Conservation (phyloP, 2,329 filamentous ascomycete genomes). For the Graphiopsis chlorocephala region DNA sequence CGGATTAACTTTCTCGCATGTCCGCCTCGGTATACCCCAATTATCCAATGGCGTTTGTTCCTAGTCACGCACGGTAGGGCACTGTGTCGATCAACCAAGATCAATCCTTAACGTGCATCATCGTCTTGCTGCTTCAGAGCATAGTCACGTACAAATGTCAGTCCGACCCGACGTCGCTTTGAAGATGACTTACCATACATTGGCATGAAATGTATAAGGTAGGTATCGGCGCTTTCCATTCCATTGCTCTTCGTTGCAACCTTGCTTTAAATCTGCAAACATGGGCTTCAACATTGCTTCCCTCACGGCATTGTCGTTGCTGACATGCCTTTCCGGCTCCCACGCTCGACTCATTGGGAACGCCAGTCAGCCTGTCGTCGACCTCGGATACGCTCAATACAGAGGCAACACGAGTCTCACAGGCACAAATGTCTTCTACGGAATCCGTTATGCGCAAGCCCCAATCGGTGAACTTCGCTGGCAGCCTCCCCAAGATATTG, state of each 20-base stretch:
- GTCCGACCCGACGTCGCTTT: not conserved
- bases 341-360: constrained; percentile 6
- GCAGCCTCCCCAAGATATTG: constrained; percentile 32
- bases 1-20: not conserved
- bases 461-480: constrained; percentile 33
- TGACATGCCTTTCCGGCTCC: not conserved
- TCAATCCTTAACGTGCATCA: not conserved
- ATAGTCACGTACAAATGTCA: not conserved
- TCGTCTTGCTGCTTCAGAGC: not conserved
- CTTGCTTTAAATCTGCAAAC: not conserved
- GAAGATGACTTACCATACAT: not conserved
- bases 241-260: too few relatives aligned
- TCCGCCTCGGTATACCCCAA: not conserved
- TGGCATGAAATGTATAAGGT: not conserved
- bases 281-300: not conserved
- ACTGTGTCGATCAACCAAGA: not conserved
- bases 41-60: not conserved
- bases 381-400: constrained; percentile 15
- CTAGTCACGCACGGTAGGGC: not conserved
- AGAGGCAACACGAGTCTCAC: constrained; percentile 12
- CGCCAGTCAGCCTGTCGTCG: not conserved
- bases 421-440: constrained; percentile 16
- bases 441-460: constrained; percentile 30
- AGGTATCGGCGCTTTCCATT: too few relatives aligned
- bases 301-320: not conserved